These are phyloP conservation scores for Phytopythium aichiense DNA, from an alignment of 352 stramenopile genomes.

Conservation along the genomic window DNA sequence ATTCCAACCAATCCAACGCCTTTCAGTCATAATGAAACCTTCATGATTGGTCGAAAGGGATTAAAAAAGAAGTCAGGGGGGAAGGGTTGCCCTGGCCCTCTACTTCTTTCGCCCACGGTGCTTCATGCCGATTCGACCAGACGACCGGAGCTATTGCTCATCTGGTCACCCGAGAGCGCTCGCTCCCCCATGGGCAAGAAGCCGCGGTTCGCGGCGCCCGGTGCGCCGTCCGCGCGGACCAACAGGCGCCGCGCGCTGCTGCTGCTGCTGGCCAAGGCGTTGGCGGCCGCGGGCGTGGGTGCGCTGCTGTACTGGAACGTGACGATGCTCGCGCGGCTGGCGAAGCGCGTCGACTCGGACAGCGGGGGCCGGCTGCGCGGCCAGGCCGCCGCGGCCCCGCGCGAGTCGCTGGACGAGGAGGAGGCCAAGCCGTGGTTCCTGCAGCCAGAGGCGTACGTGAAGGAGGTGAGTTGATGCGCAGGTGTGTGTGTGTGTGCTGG, in stretches of 20 bases:
- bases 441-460: conserved; percentile 36
- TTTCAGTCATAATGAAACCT: not conserved
- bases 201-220: conserved; percentile 2
- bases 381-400: conserved; percentile 4
- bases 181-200: not conserved
- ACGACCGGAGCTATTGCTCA: not conserved
- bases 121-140: not conserved
- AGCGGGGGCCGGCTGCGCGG: conserved; percentile 7
- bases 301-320: conserved; percentile 58
- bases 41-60: not conserved
- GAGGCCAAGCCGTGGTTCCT: conserved; percentile 44
- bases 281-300: conserved; percentile 20
- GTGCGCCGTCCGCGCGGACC: not conserved
- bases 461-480: conserved; percentile 20
- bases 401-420: conserved; percentile 5
- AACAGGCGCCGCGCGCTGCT: not conserved
- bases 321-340: conserved; percentile 30
- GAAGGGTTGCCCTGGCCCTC: conserved; percentile 2
- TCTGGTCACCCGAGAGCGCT: not conserved
- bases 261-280: not conserved
- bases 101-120: not conserved
- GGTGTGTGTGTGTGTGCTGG: no score
- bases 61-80: not conserved
- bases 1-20: not conserved
- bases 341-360: conserved; percentile 8